Percentiles rank a stretch among this genome's conserved stretches.
Conservation (phyloP, 2,329 filamentous ascomycete genomes). For the Chrysoporthe austroafricana region DNA sequence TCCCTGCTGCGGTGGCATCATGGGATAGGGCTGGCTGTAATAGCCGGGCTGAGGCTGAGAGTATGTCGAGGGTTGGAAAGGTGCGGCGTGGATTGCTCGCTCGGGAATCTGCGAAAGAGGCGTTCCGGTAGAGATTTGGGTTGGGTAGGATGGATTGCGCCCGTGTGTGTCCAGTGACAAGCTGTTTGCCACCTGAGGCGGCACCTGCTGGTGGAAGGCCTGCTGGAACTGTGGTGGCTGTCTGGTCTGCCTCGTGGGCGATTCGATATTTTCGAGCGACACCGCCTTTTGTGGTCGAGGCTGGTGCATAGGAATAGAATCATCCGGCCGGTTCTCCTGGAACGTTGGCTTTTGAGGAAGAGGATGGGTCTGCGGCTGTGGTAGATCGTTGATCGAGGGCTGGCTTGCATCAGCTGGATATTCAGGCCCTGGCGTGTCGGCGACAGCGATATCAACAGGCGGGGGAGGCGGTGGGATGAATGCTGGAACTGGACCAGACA, state of each 20-base stretch:
- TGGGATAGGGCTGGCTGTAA: slow-evolving; percentile 61
- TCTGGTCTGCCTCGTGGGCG: slow-evolving; percentile 62
- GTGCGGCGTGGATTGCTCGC: slow-evolving; percentile 84
- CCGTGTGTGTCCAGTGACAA: slow-evolving; percentile 64
- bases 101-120: slow-evolving; percentile 92
- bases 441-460: slow-evolving; percentile 30
- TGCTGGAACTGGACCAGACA: slow-evolving; percentile 35
- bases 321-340: slow-evolving; percentile 58
- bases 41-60: slow-evolving; percentile 61
- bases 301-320: slow-evolving; percentile 80
- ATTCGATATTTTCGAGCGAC: slow-evolving; percentile 90
- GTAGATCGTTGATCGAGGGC: slow-evolving; percentile 54
- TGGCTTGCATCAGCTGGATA: slow-evolving; percentile 33
- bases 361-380: slow-evolving; percentile 61
- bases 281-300: slow-evolving; percentile 93
- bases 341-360: slow-evolving; percentile 62
- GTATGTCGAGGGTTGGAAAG: slow-evolving; percentile 80
- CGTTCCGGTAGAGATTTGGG: slow-evolving; percentile 73
- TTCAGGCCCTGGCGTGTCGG: slow-evolving; percentile 16
- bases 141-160: slow-evolving; percentile 70
- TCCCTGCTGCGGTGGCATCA: slow-evolving; percentile 60
- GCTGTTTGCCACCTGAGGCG: slow-evolving; percentile 67
- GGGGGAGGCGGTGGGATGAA: slow-evolving; percentile 25
- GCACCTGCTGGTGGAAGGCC: slow-evolving; percentile 95
- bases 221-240: slow-evolving; percentile 65